Base-by-base conservation (phyloP, 202 grass and related monocot species). In the Brachypodium distachyon region DNA sequence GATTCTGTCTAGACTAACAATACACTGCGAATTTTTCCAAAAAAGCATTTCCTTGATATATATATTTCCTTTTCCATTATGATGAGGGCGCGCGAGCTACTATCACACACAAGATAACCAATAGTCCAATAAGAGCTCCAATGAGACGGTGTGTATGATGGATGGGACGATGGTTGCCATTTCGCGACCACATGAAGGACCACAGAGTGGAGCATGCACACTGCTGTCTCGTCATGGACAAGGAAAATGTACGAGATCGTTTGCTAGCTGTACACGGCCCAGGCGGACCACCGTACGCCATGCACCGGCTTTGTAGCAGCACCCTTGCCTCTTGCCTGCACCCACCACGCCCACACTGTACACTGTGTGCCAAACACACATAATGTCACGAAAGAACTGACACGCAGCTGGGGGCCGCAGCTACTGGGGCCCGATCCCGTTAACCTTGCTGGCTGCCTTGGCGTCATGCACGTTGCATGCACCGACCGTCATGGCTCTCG, bases 131-230 rank as follows among this genome's bases (percentile, higher is more conserved):
- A 44, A 58, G 79, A 79, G 61, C 22, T 60, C 43, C 33, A 26
- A 62, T 59, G 37, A 61, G 42, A 62, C 53, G 53, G 65, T 41
- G 54, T 19, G 40, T 25, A 70, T 61, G 63, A 78, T 59, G 80
- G 61, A 29, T 26, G 25, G 27, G 9, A 14, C 34, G 60, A 84
- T 64, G 55, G 62, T 70, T 76, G 52, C 76, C 18, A 32, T 83
- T 75, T 70, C 13, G 81, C 29, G 81, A 76, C 81, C 76, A 84
- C 86, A 64, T 6, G 38, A 39, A 76, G 77, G 81, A 84, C 71
- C 71, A 72, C 61, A 14, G 13, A 53, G 13, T 61, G 79, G 85
- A 67, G 73, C 65, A 32, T 2, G 61, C 33, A 73, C 7, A 32
- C 42, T 64, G 70, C 29, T 84, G 81, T 81, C 29, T 46, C 68